Evolutionary conservation across 768 basidiomycete species (phyloP).

Genomic region (Phanerodontia chrysosporium): DNA sequence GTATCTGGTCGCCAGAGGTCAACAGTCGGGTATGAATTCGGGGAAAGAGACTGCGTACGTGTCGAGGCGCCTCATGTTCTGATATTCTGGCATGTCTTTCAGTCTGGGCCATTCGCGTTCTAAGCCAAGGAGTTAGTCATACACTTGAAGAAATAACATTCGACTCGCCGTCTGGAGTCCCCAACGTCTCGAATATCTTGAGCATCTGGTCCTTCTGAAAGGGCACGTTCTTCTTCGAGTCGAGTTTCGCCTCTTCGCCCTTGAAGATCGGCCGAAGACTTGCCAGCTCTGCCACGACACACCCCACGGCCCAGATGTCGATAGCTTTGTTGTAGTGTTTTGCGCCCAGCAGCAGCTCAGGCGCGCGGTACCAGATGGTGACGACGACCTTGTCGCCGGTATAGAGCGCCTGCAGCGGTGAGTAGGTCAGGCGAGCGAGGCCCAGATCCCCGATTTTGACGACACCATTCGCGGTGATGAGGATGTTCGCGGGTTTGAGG

Average conservation of each 20-base stretch:
- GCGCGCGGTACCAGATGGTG: constrained; percentile 99
- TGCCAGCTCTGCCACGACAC: constrained; percentile 94
- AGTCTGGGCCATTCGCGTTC: constrained; percentile 88
- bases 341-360: constrained; percentile 92
- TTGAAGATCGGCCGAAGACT: constrained; percentile 96
- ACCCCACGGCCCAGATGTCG: constrained; percentile 97
- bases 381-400: constrained; percentile 98
- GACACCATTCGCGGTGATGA: constrained; percentile 81
- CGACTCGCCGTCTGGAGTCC: constrained; percentile 75
- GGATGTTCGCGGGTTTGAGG: constrained; percentile 97
- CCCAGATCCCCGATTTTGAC: constrained; percentile 99
- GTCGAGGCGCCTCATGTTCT: constrained; percentile 76
- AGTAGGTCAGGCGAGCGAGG: constrained; percentile 85
- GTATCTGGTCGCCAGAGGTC: constrained; percentile 32
- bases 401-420: constrained; percentile 88
- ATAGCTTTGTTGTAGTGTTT: constrained; percentile 97
- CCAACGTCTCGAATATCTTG: constrained; percentile 94
- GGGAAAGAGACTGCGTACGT: too few species aligned
- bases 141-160: too few species aligned
- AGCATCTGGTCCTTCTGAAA: constrained; percentile 94
- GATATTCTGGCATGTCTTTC: constrained; percentile 83
- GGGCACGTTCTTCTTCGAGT: constrained; percentile 94
- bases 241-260: constrained; percentile 96
- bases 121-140: too few species aligned
- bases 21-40: neutral